Percentiles rank a stretch among this genome's conserved stretches.
These are phyloP conservation scores for Astragalus membranaceus DNA, from an alignment of 306 rosid species.

Conservation along the genomic window DNA sequence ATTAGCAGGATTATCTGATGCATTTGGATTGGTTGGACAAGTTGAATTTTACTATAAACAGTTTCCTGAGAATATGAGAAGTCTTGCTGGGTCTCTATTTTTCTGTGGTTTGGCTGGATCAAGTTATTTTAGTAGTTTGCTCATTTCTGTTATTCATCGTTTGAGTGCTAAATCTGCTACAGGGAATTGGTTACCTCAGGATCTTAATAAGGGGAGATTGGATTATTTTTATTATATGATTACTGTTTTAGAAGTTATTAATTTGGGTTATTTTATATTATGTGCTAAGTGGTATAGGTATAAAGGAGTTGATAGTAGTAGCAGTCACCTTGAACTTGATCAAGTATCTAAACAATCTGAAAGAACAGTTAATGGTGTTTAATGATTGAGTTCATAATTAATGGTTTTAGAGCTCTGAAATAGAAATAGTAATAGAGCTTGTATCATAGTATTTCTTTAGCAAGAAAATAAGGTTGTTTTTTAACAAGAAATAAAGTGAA, in stretches of 20 bases:
- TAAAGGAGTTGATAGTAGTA: constrained; percentile 21
- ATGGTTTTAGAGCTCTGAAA: neutral
- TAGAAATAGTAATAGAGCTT: neutral
- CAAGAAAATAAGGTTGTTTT: neutral
- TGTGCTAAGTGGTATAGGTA: constrained; percentile 64
- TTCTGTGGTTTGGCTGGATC: constrained; percentile 40
- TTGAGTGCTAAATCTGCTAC: neutral
- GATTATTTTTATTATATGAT: constrained; percentile 47
- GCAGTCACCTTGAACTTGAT: neutral
- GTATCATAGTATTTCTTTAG: neutral
- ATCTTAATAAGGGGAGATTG: constrained; percentile 54
- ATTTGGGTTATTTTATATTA: constrained; percentile 39
- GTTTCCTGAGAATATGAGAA: constrained; percentile 92
- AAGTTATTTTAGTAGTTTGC: constrained; percentile 35
- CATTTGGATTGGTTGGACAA: constrained; percentile 49
- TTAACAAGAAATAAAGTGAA: neutral
- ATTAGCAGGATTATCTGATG: constrained; percentile 56
- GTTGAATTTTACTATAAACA: constrained; percentile 84
- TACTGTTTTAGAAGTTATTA: constrained; percentile 32
- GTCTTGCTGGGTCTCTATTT: constrained; percentile 65
- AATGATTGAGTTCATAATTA: neutral
- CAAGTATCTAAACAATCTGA: neutral
- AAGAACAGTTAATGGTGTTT: constrained; percentile 10
- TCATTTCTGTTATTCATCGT: constrained; percentile 30
- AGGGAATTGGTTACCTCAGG: constrained; percentile 39